phyloP scores from a whole-genome alignment of 768 basidiomycete genomes.

The Termitomyces sp. region DNA sequence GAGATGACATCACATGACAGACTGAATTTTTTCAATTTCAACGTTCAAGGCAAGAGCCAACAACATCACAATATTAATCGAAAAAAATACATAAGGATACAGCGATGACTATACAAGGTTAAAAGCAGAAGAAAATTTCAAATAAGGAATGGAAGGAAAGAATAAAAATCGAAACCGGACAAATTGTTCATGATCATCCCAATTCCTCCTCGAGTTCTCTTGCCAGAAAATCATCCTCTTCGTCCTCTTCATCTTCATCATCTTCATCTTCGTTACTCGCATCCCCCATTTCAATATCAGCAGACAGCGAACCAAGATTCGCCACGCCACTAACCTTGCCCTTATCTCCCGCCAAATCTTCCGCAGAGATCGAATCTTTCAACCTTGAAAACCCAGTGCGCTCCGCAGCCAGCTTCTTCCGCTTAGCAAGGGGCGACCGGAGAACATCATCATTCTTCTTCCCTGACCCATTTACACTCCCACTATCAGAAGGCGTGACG shows the following conservation, averaged over 20 bases:
- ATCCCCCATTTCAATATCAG: slow-evolving; percentile 28
- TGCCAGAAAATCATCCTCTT: slow-evolving; percentile 79
- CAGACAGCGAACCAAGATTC: slow-evolving; percentile 10
- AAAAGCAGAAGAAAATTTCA: neutral
- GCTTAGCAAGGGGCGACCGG: slow-evolving; percentile 72
- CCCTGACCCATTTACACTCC: slow-evolving; percentile 29
- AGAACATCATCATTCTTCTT: slow-evolving; percentile 33
- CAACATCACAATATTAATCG: neutral
- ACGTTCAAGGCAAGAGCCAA: too few species aligned
- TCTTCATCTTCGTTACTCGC: slow-evolving; percentile 42
- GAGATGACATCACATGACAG: too few species aligned
- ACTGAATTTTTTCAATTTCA: too few species aligned
- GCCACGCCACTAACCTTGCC: slow-evolving; percentile 12
- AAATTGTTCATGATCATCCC: slow-evolving; percentile 41
- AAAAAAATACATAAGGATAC: neutral
- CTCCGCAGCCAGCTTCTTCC: slow-evolving; percentile 68
- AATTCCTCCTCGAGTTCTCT: slow-evolving; percentile 72
- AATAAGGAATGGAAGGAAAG: neutral
- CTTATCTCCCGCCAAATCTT: slow-evolving; percentile 32
- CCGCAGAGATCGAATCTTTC: slow-evolving; percentile 59
- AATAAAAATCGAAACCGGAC: neutral
- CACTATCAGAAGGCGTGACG: slow-evolving; percentile 58
- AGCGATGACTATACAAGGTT: neutral
- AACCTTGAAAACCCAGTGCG: slow-evolving; percentile 61
- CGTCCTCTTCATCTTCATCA: slow-evolving; percentile 44